These are phyloP conservation scores for Neoscytalidium dimidiatum DNA, from an alignment of 2,329 filamentous ascomycete species.

Conservation along the genomic window DNA sequence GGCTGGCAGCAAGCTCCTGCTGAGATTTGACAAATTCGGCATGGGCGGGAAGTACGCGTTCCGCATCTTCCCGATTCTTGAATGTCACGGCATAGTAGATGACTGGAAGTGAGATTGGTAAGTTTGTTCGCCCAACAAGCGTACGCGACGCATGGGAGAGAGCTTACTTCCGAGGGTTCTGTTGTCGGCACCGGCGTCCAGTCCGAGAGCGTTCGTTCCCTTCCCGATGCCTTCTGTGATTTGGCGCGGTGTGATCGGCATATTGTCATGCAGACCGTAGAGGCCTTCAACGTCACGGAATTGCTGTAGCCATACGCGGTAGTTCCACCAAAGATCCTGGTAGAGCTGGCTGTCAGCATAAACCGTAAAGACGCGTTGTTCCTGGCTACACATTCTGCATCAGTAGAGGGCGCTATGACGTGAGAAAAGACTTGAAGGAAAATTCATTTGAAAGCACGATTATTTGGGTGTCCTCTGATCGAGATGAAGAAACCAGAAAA, in stretches of 20 bases:
- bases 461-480: too few relatives aligned
- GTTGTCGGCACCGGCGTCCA: conserved; percentile 17
- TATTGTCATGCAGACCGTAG: neutral
- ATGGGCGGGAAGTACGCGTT: neutral
- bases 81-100: neutral
- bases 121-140: too few relatives aligned
- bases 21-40: neutral
- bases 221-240: neutral
- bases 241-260: neutral
- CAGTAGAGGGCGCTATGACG: neutral
- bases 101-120: neutral
- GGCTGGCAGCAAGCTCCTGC: neutral
- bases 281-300: neutral
- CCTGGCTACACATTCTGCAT: neutral
- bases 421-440: too few relatives aligned
- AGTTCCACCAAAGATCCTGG: neutral
- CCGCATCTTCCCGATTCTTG: neutral
- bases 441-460: too few relatives aligned
- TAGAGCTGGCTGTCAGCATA: neutral
- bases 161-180: neutral
- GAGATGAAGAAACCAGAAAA: too few relatives aligned
- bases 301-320: neutral
- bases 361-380: neutral
- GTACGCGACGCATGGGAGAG: too few relatives aligned
- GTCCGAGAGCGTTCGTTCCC: conserved; percentile 24